Evolutionary conservation across 1,139 yeast species (phyloP).

Genomic region (Candida neerlandica): DNA sequence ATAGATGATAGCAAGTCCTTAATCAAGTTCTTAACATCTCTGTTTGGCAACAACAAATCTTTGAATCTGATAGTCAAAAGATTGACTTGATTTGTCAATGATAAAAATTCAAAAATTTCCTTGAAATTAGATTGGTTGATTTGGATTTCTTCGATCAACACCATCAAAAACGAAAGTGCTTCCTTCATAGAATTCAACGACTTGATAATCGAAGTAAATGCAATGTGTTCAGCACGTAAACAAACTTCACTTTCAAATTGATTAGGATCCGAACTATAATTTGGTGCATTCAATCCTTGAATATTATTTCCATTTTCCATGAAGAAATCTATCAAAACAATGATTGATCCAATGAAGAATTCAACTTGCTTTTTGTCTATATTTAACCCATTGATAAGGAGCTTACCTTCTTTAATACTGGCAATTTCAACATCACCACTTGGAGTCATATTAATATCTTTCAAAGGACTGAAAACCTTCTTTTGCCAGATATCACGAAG

Average conservation of each 20-base stretch:
- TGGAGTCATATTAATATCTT: constrained; percentile 45
- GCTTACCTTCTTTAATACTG: constrained; percentile 49
- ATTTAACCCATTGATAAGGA: constrained; percentile 47
- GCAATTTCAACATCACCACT: constrained; percentile 40
- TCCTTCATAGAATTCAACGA: constrained; percentile 82
- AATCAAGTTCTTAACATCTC: constrained; percentile 65
- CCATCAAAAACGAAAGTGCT: constrained; percentile 83
- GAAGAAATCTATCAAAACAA: constrained; percentile 62
- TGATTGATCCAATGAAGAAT: constrained; percentile 65
- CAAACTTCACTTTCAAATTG: constrained; percentile 65
- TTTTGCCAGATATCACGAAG: constrained; percentile 78
- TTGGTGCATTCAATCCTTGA: constrained; percentile 61
- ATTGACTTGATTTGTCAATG: constrained; percentile 66
- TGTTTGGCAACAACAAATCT: constrained; percentile 72
- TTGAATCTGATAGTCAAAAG: constrained; percentile 69
- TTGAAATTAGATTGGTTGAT: constrained; percentile 45
- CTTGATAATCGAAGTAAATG: constrained; percentile 76
- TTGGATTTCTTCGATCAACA: constrained; percentile 75
- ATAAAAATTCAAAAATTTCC: constrained; percentile 71
- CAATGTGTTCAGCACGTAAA: constrained; percentile 89
- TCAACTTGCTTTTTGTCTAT: constrained; percentile 61
- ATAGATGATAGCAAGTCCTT: constrained; percentile 87
- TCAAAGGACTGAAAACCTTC: constrained; percentile 59
- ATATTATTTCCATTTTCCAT: constrained; percentile 60
- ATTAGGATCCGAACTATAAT: constrained; percentile 49